These are phyloP conservation scores for Nidula microcarpa DNA, from an alignment of 768 basidiomycete species.

Conservation along the genomic window DNA sequence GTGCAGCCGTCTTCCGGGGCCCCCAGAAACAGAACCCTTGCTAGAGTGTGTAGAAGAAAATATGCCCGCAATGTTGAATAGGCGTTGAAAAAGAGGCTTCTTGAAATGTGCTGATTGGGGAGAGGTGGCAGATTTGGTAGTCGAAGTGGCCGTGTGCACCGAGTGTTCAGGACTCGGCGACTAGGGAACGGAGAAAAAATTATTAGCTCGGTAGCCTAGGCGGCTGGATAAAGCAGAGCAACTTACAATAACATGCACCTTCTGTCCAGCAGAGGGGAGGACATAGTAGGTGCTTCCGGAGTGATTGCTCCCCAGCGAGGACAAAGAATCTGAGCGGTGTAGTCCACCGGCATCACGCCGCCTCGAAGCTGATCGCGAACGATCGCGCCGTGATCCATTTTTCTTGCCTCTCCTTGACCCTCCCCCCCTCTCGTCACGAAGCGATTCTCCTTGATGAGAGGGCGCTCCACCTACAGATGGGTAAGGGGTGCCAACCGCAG, in stretches of 20 bases:
- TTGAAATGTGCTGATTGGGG: slow-evolving; percentile 39
- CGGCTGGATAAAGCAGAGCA: neutral
- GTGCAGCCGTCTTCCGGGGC: slow-evolving; percentile 31
- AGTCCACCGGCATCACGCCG: slow-evolving; percentile 7
- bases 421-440: slow-evolving; percentile 29
- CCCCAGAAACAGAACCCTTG: slow-evolving; percentile 22
- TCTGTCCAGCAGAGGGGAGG: slow-evolving; percentile 67
- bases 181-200: slow-evolving; percentile 13
- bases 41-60: slow-evolving; percentile 37
- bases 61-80: slow-evolving; percentile 50
- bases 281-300: slow-evolving; percentile 77
- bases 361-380: slow-evolving; percentile 5
- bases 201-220: neutral
- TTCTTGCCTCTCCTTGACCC: slow-evolving; percentile 4
- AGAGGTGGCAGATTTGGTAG: slow-evolving; percentile 53
- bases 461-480: slow-evolving; percentile 32
- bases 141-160: slow-evolving; percentile 55
- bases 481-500: slow-evolving; percentile 38
- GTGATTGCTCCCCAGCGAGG: slow-evolving; percentile 44
- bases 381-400: slow-evolving; percentile 13
- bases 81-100: slow-evolving; percentile 60
- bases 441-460: slow-evolving; percentile 27
- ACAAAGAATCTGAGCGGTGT: slow-evolving; percentile 26
- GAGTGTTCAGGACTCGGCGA: slow-evolving; percentile 44
- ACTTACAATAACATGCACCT: slow-evolving; percentile 73